Conservation (phyloP, 164 flowering plant species). For the Vitis rotundifolia region DNA sequence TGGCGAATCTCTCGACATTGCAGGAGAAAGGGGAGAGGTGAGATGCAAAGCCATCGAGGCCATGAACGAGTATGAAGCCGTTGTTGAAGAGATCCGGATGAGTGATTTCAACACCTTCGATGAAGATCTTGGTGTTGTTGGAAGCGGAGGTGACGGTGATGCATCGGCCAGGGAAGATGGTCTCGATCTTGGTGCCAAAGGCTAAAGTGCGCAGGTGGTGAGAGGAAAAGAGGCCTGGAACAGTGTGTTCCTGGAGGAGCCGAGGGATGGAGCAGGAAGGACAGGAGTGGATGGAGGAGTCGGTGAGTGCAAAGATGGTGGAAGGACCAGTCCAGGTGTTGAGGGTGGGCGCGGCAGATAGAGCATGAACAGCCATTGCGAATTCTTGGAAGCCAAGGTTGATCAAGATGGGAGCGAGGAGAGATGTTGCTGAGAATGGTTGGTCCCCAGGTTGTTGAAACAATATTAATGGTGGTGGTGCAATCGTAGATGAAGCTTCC, state of each 20-base stretch:
- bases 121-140: conserved; percentile 30
- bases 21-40: conserved; percentile 63
- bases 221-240: conserved; percentile 56
- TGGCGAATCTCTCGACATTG: conserved; percentile 24
- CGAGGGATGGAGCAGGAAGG: conserved; percentile 46
- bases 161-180: conserved; percentile 59
- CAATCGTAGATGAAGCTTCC: no score
- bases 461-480: conserved; percentile 10
- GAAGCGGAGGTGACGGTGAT: conserved; percentile 45
- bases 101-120: conserved; percentile 56
- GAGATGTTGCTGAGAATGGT: neutral
- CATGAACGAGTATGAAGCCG: conserved; percentile 52
- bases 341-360: conserved; percentile 18
- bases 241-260: conserved; percentile 61
- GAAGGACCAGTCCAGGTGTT: conserved; percentile 45
- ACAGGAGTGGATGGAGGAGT: conserved; percentile 49
- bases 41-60: conserved; percentile 47
- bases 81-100: conserved; percentile 65
- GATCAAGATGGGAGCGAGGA: conserved; percentile 38
- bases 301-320: conserved; percentile 66
- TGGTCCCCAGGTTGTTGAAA: no score
- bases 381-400: conserved; percentile 60
- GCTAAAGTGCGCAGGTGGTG: conserved; percentile 45
- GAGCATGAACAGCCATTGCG: conserved; percentile 44
- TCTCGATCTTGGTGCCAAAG: conserved; percentile 64